Base-by-base conservation (phyloP, 306 rosid species). In the Lathyrus tuberosus region DNA sequence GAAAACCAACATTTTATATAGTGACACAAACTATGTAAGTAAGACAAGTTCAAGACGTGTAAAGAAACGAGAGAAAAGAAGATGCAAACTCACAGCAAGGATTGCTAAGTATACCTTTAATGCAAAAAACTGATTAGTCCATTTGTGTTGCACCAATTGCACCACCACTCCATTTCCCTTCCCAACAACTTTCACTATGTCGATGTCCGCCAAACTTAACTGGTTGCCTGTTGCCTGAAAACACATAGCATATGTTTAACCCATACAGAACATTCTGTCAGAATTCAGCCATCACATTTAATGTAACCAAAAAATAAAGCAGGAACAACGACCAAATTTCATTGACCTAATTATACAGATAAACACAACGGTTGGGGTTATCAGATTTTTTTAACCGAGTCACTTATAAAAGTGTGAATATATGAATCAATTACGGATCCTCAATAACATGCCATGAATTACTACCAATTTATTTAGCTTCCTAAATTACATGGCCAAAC, bases 61-160 rank as follows among this genome's bases (percentile, higher is more conserved):
- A 33, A 14, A 26, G 71, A 47, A 35, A 37, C 6, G 22, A 30
- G 13, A 76, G 38, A 49, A 57, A 40, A 64, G 51, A 62, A 59
- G 47, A 58, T 54, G 17, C 26, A 52, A 70, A 37, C 13, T 67
- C 10, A 58, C 38, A 59, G 51, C 65, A 61, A 47, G 31, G 18
- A 38, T 49, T 62, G 47, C 40, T 24, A 53, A 65, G 64, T 65
- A 44, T 90, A 94, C 98, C 98, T 93, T 93, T 51, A 93, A 81
- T 33, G 98, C 98, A 73, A 93, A 93, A 87, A 93, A 93, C 85
- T 90, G 98, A 74, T 71, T 87, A 72, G 98, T 94, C 97, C 97
- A 94, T 86, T 94, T 94, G 85, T 94, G 98, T 63, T 84, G 95
- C 71, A 94, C 98, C 91, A 94, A 70, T 75, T 90, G 98, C 77